Percentiles rank a stretch among this genome's conserved stretches.
Conservation (phyloP, 2,329 filamentous ascomycete species). For the Drechslerella coelobrocha region DNA sequence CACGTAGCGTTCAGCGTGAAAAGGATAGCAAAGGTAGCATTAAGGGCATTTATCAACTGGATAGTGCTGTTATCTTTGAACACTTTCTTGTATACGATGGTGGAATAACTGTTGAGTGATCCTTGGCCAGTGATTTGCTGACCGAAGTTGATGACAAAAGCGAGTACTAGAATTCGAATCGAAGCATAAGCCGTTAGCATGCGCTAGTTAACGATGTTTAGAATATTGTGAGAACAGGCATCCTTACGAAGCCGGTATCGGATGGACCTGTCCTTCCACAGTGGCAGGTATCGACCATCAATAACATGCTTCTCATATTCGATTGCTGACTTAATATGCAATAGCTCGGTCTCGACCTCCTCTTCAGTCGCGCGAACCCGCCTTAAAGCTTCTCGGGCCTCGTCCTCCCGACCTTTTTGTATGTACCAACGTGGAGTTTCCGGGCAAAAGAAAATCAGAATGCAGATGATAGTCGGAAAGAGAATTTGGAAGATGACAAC, state of each 20-base stretch:
- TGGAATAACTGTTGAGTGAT: conserved; percentile 75
- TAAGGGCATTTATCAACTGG: conserved; percentile 75
- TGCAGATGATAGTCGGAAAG: conserved; percentile 68
- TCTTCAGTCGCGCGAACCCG: conserved; percentile 70
- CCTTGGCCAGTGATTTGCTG: conserved; percentile 77
- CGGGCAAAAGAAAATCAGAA: conserved; percentile 70
- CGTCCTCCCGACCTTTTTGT: conserved; percentile 67
- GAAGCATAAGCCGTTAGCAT: too few species aligned
- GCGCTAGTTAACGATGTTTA: too few species aligned
- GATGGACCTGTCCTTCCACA: conserved; percentile 73
- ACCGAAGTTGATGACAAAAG: conserved; percentile 71
- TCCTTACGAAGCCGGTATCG: conserved; percentile 66
- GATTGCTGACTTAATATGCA: conserved; percentile 71
- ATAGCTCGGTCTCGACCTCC: conserved; percentile 71
- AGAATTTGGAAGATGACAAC: conserved; percentile 75
- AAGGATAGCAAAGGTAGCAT: conserved; percentile 74
- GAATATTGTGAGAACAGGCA: too few species aligned
- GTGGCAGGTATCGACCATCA: conserved; percentile 69
- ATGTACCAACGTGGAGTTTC: conserved; percentile 74
- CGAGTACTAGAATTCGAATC: conserved; percentile 62
- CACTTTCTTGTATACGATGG: conserved; percentile 74
- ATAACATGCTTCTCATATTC: conserved; percentile 73
- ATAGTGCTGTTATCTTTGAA: conserved; percentile 68
- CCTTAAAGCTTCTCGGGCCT: conserved; percentile 65
- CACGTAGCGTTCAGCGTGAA: conserved; percentile 77